Evolutionary conservation across 2,329 filamentous ascomycete genomes (phyloP).

Genomic region (Phyllosticta citribraziliensis): DNA sequence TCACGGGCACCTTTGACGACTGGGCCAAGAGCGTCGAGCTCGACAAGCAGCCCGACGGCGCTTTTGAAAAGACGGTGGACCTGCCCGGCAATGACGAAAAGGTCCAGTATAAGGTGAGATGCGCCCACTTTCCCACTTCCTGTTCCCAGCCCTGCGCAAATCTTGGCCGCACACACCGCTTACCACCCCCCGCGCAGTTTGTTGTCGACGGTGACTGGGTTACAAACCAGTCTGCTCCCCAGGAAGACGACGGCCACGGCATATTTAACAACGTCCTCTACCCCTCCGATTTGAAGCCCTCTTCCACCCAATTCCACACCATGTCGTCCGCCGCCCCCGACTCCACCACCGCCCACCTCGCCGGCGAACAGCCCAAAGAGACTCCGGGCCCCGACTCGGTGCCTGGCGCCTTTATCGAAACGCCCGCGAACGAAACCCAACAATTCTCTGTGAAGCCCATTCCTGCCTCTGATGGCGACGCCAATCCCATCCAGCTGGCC

Average conservation of each 20-base stretch:
- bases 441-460: conserved; percentile 49
- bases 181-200: conserved; percentile 50
- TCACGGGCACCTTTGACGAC: conserved; percentile 91
- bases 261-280: conserved; percentile 91
- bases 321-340: conserved; percentile 48
- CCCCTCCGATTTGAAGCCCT: conserved; percentile 56
- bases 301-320: conserved; percentile 36
- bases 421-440: conserved; percentile 46
- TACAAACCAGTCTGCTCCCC: conserved; percentile 67
- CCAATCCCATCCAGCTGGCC: conserved; percentile 71
- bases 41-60: conserved; percentile 54
- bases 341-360: not conserved
- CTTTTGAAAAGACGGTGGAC: conserved; percentile 73
- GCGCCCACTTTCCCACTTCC: conserved; percentile 9
- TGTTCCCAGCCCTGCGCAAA: not conserved
- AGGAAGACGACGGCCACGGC: conserved; percentile 71
- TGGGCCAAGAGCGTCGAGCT: conserved; percentile 84
- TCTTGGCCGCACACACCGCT: conserved; percentile 11
- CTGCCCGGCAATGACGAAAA: conserved; percentile 59
- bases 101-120: conserved; percentile 84
- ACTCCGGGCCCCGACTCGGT: conserved; percentile 25
- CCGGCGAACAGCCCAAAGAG: conserved; percentile 45
- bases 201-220: conserved; percentile 90
- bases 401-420: conserved; percentile 64
- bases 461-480: conserved; percentile 46